Base-by-base conservation (phyloP, 768 basidiomycete genomes). In the Lactarius trivialis region DNA sequence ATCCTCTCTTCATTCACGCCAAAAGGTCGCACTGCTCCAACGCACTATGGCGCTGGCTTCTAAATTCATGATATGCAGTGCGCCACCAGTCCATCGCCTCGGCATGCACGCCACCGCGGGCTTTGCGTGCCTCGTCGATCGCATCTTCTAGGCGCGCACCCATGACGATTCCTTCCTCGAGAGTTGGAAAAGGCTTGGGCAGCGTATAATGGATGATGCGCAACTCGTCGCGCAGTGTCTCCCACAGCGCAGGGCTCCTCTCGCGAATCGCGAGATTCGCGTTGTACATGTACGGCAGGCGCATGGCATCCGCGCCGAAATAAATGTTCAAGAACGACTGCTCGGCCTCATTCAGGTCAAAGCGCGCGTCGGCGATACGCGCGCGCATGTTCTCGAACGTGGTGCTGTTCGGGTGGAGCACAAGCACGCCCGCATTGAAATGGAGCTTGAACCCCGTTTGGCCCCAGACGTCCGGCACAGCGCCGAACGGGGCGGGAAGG, bases 281-380 rank as follows among this genome's bases (percentile, higher is more conserved):
- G 58, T 75, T 76, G 67, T 76, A 76, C 36, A 67, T 51, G 60
- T 73, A 75, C 28, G 75, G 75, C 21, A 76, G 70, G 7, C 70
- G 70, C 39, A 73, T 60, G 28, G 60, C 68, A 54, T 75, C 71
- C 19, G 70, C 68, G 52, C 70, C 74, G 54, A 72, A 76, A 65
- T 75, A 76, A 21, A 70, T 58, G 60, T 76, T 76, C 26, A 76
- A 65, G 67, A 81, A 82, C 14, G 78, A 75, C 69, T 79, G 76
- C 54, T 77, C 76, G 3, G 80, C 80, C 53, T 76, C 68, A 32
- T 72, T 63, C 11, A 76, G 66, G 4, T 74, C 70, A 65, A 72
- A 79, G 21, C 71, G 67, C 34, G 79, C 77, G 0, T 73, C 73
- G 51, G 73, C 73, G 66, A 81, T 73, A 68, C 76, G 74, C 17